Conservation (phyloP, 164 flowering plant species). For the Magnolia officinalis region DNA sequence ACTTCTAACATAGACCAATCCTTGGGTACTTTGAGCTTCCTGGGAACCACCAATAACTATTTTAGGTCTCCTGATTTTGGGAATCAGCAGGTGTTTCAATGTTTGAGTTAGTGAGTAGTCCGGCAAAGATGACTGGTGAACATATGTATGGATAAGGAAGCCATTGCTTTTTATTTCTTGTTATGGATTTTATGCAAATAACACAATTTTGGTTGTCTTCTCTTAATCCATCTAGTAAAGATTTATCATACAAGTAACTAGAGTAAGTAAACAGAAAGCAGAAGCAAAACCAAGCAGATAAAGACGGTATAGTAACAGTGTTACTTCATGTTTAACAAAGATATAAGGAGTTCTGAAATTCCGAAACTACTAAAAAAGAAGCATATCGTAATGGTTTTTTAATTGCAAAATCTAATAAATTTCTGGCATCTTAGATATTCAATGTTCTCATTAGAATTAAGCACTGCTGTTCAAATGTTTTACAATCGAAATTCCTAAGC, state of each 20-base stretch:
- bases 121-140: slow-evolving; percentile 88
- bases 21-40: slow-evolving; percentile 68
- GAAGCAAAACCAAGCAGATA: too few species aligned
- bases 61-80: slow-evolving; percentile 73
- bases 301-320: too few species aligned
- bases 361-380: too few species aligned
- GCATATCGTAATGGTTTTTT: too few species aligned
- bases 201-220: not conserved
- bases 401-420: too few species aligned
- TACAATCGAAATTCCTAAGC: too few species aligned
- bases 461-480: too few species aligned
- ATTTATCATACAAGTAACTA: not conserved
- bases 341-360: too few species aligned
- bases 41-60: slow-evolving; percentile 56
- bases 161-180: not conserved
- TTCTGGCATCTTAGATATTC: too few species aligned
- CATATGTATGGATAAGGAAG: slow-evolving; percentile 63
- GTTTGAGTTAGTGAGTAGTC: slow-evolving; percentile 73
- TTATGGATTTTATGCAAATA: not conserved
- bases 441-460: too few species aligned
- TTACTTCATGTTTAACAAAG: too few species aligned
- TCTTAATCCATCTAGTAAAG: not conserved
- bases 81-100: slow-evolving; percentile 61
- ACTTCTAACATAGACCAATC: too few species aligned
- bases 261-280: not conserved